Conservation (phyloP, 2,329 filamentous ascomycete species). For the Meredithiella fracta region DNA sequence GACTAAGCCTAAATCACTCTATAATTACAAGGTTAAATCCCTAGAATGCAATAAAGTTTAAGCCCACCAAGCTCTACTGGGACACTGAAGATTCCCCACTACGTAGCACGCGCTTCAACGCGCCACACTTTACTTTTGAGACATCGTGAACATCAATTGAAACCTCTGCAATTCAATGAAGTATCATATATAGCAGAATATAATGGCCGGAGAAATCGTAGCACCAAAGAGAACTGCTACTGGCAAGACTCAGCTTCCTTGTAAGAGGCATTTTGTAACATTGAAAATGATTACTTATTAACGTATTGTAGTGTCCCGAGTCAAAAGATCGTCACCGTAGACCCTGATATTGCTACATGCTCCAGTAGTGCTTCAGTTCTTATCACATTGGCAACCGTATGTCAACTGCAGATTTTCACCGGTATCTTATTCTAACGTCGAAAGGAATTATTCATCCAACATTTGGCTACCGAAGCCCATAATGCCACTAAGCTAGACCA, state of each 20-base stretch:
- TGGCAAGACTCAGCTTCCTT: slow-evolving; percentile 67
- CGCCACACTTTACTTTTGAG: slow-evolving; percentile 6
- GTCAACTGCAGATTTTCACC: slow-evolving; percentile 18
- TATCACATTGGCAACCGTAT: slow-evolving; percentile 74
- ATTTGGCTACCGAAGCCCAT: slow-evolving; percentile 70
- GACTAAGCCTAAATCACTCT: not conserved
- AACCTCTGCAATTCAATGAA: not conserved
- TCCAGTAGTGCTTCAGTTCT: slow-evolving; percentile 91
- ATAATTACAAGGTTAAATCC: not conserved
- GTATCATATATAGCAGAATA: not conserved
- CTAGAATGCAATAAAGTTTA: not conserved
- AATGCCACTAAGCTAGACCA: slow-evolving; percentile 80
- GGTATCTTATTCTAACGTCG: slow-evolving; percentile 9
- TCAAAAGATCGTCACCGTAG: slow-evolving; percentile 90
- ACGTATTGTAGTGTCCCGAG: slow-evolving; percentile 54
- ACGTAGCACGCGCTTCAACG: not conserved
- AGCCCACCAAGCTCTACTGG: no score
- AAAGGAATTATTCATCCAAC: slow-evolving; percentile 88
- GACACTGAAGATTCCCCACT: not conserved
- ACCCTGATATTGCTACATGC: slow-evolving; percentile 70
- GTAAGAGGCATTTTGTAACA: slow-evolving; percentile 33
- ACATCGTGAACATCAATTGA: not conserved
- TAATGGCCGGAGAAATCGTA: slow-evolving; percentile 8
- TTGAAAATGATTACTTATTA: not conserved
- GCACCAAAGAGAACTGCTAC: slow-evolving; percentile 49